Evolutionary conservation across 768 basidiomycete genomes (phyloP).

Genomic region (Kwoniella sp.): DNA sequence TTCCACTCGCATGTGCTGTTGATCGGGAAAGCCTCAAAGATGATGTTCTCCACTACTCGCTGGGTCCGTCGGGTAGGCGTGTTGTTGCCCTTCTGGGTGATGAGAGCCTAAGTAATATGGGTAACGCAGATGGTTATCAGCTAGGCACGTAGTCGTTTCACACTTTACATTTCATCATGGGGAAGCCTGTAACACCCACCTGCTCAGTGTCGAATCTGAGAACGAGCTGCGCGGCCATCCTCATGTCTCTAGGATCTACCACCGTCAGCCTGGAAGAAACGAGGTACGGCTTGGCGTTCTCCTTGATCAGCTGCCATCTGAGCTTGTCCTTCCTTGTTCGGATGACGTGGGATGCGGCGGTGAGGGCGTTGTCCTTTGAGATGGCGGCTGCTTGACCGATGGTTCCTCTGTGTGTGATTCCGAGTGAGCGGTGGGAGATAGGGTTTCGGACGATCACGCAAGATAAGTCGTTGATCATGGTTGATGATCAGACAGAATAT

Average conservation of each 20-base stretch:
- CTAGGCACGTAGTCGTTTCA: background rate
- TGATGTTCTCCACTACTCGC: conserved; percentile 23
- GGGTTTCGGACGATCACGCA: no score
- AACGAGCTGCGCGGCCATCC: conserved; percentile 24
- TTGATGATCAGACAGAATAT: no score
- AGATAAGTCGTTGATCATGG: no score
- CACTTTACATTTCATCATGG: background rate
- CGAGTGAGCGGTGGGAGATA: background rate
- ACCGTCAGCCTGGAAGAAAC: conserved; percentile 19
- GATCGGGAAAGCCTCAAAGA: conserved; percentile 21
- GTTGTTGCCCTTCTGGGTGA: conserved; percentile 6
- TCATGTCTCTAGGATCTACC: conserved; percentile 18
- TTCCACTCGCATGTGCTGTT: conserved; percentile 20
- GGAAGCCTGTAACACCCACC: conserved; percentile 4
- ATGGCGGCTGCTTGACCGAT: conserved; percentile 19
- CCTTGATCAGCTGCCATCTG: conserved; percentile 21
- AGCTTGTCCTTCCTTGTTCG: conserved; percentile 18
- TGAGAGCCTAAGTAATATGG: conserved; percentile 1
- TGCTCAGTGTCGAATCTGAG: conserved; percentile 26
- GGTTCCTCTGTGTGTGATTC: conserved; percentile 11
- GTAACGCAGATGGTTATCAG: background rate
- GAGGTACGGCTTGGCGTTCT: conserved; percentile 12
- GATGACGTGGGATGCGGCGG: conserved; percentile 13
- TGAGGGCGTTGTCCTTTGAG: conserved; percentile 18
- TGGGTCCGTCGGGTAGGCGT: conserved; percentile 11